Percentiles rank a stretch among this genome's conserved stretches.
Evolutionary conservation across 176 grass and related monocot genomes (phyloP).

Genomic region (Hsuehochloa calcarea): DNA sequence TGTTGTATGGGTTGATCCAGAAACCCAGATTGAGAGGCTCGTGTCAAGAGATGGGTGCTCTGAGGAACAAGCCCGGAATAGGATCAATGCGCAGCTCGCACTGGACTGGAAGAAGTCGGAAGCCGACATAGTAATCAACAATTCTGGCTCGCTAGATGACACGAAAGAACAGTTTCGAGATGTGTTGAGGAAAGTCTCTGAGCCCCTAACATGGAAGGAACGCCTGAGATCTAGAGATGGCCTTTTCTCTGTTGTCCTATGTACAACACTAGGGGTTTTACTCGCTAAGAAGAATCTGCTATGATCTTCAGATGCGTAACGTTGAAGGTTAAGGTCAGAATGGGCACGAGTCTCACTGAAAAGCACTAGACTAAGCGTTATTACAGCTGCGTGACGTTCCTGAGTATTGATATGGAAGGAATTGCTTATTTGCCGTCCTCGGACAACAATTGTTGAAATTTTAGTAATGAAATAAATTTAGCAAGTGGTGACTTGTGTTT

Average conservation of each 20-base stretch:
- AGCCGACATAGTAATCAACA: constrained; percentile 78
- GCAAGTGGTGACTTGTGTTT: neutral
- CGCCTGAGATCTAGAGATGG: constrained; percentile 60
- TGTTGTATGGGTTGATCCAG: constrained; percentile 78
- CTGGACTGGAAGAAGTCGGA: constrained; percentile 71
- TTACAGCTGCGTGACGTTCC: neutral
- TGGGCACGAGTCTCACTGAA: neutral
- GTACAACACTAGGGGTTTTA: constrained; percentile 49
- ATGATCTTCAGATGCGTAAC: constrained; percentile 24
- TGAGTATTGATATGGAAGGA: neutral
- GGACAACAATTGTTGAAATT: neutral
- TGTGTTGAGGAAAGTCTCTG: constrained; percentile 45
- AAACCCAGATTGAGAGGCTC: constrained; percentile 70
- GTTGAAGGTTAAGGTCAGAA: neutral
- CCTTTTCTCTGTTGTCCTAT: constrained; percentile 53
- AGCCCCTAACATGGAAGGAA: constrained; percentile 76
- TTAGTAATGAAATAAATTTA: neutral
- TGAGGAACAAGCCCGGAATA: constrained; percentile 64
- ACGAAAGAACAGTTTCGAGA: constrained; percentile 62
- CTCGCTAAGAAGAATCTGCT: constrained; percentile 60
- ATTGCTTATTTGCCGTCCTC: neutral
- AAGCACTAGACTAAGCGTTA: neutral
- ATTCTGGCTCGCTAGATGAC: constrained; percentile 63
- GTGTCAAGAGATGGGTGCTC: constrained; percentile 70
- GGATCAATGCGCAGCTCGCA: constrained; percentile 65